phyloP scores from a whole-genome alignment of 2,329 filamentous ascomycete species.

The Venturia oleaginea region DNA sequence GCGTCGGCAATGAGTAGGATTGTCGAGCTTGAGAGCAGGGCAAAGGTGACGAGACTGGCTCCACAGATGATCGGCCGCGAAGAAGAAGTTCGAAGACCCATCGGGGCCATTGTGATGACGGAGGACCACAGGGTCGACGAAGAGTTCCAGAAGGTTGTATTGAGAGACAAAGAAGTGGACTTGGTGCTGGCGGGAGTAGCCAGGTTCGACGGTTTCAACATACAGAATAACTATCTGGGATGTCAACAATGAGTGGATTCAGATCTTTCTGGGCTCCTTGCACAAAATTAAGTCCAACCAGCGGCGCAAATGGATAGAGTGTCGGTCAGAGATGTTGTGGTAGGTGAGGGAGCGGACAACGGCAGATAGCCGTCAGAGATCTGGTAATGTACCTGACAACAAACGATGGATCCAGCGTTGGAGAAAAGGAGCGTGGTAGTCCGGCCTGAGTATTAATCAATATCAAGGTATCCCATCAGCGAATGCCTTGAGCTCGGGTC shows the following conservation, averaged over 20 bases:
- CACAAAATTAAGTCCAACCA: conserved; percentile 3
- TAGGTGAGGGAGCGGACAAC: conserved; percentile 1
- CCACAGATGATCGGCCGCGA: conserved; percentile 2
- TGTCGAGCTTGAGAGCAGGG: conserved; percentile 27
- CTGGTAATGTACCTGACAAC: neutral
- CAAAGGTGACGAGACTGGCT: conserved; percentile 13
- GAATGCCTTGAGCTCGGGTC: conserved; percentile 1
- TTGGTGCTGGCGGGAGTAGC: neutral
- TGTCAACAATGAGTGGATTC: neutral
- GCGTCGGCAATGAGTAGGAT: neutral
- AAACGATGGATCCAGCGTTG: neutral
- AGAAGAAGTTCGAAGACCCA: neutral
- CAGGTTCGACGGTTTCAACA: neutral
- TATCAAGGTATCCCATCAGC: neutral
- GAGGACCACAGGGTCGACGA: neutral
- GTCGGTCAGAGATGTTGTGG: conserved; percentile 5
- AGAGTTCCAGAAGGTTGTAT: conserved; percentile 1
- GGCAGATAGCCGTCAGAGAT: neutral
- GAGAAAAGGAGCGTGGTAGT: neutral
- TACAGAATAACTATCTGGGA: neutral
- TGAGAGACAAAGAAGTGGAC: neutral
- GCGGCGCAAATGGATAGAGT: neutral
- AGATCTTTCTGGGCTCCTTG: neutral
- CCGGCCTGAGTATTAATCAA: neutral
- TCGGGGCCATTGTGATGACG: conserved; percentile 1